Conservation (phyloP, 441 rosid species). For the Metrosideros polymorpha region DNA sequence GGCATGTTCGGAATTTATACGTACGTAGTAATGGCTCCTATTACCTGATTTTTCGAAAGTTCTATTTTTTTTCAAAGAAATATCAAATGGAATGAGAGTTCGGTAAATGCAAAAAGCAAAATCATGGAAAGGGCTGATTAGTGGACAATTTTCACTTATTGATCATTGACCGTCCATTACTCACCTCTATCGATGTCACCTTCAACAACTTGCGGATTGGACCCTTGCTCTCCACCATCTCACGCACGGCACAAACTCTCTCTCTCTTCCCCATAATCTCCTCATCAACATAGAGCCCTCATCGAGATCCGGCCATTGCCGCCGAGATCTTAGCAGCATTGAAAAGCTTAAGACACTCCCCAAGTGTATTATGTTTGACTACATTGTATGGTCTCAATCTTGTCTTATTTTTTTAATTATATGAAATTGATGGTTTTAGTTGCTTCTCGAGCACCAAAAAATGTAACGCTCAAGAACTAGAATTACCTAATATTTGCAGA, state of each 20-base stretch:
- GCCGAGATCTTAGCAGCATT: no score
- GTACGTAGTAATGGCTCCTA: background rate
- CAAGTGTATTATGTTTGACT: no score
- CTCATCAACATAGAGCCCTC: no score
- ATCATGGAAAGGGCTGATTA: background rate
- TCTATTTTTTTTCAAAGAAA: background rate
- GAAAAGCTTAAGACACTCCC: no score
- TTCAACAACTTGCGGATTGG: background rate
- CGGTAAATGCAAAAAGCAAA: no score
- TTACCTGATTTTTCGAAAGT: background rate
- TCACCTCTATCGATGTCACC: background rate
- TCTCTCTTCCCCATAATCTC: no score
- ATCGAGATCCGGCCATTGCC: no score
- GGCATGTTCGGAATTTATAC: background rate
- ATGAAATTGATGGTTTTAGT: background rate
- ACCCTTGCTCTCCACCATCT: no score
- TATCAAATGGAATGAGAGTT: background rate
- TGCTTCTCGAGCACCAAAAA: background rate
- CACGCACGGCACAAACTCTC: no score
- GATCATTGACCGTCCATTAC: background rate
- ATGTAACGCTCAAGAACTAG: background rate
- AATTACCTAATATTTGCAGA: background rate
- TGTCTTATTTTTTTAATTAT: background rate
- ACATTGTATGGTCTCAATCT: background rate
- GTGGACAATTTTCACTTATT: fast-evolving